A percentile compares a stretch with the other conserved stretches of the same genome.
Conservation (phyloP, 257 asterid genomes). For the Solanum lycopersicoides region DNA sequence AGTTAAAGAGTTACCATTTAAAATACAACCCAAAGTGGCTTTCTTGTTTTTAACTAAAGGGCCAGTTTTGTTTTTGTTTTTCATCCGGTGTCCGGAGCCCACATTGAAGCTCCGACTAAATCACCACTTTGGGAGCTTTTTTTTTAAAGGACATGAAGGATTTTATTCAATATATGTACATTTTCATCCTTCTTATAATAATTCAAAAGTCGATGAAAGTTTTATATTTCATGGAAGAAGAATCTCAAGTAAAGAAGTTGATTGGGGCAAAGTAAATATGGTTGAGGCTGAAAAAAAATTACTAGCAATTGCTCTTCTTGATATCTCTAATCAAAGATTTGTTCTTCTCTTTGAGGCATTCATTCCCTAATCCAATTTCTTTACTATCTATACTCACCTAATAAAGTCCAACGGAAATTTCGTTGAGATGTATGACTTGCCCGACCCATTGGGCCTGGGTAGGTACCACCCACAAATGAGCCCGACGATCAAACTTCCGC, state of each 20-base stretch:
- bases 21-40: slow-evolving; percentile 25
- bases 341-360: slow-evolving; percentile 79
- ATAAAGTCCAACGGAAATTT: slow-evolving; percentile 40
- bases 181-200: slow-evolving; percentile 15
- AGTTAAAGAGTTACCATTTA: slow-evolving; percentile 17
- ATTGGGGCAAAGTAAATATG: slow-evolving; percentile 82
- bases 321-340: slow-evolving; percentile 63
- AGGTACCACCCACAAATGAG: slow-evolving; percentile 43
- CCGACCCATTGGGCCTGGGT: slow-evolving; percentile 56
- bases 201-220: slow-evolving; percentile 11
- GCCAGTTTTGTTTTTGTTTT: neutral
- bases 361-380: slow-evolving; percentile 74
- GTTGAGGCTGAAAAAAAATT: slow-evolving; percentile 77
- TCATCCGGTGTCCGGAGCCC: no score
- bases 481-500: slow-evolving; percentile 33
- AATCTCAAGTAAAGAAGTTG: slow-evolving; percentile 66
- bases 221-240: slow-evolving; percentile 61
- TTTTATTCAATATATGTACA: slow-evolving; percentile 31
- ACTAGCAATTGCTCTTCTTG: slow-evolving; percentile 80
- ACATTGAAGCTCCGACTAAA: neutral
- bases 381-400: slow-evolving; percentile 60
- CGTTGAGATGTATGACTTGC: slow-evolving; percentile 43
- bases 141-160: slow-evolving; percentile 23
- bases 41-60: slow-evolving; percentile 37
- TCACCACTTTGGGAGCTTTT: slow-evolving; percentile 38